Conservation (phyloP, 75 land plant genomes). For the Pinus taeda region DNA sequence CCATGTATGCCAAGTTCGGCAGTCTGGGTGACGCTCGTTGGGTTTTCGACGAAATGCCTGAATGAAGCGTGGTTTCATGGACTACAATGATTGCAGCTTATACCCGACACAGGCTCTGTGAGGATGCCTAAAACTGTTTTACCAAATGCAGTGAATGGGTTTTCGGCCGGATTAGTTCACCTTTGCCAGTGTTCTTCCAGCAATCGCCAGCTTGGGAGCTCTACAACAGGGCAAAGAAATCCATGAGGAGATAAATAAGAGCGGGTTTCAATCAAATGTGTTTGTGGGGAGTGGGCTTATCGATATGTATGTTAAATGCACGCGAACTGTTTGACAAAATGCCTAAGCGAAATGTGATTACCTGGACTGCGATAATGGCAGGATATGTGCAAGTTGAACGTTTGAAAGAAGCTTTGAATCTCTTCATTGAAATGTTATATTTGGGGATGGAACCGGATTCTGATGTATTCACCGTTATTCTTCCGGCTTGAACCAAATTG, state of each 20-base stretch:
- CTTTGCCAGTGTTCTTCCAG: background rate
- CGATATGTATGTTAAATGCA: constrained; percentile 14
- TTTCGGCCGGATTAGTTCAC: constrained; percentile 5
- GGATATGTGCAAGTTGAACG: no score
- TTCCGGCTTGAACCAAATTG: no score
- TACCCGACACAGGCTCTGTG: constrained; percentile 8
- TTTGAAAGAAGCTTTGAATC: no score
- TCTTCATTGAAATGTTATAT: no score
- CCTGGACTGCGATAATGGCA: no score
- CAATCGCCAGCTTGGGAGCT: constrained; percentile 3
- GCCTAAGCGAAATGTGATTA: no score
- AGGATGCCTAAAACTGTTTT: constrained; percentile 8
- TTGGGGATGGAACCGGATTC: no score
- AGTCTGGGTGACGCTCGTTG: background rate
- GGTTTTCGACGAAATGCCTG: background rate
- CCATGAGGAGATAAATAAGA: background rate
- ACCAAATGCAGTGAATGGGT: background rate
- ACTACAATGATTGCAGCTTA: constrained; percentile 12
- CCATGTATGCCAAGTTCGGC: constrained; percentile 26
- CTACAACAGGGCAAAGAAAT: constrained; percentile 4
- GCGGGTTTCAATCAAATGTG: constrained; percentile 19
- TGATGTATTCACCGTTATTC: no score
- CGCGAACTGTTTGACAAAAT: no score
- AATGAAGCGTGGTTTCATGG: constrained; percentile 14
- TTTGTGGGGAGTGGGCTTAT: constrained; percentile 15